These are phyloP conservation scores for Eucalyptus cladocalyx DNA, from an alignment of 345 rosid genomes.

Conservation along the genomic window DNA sequence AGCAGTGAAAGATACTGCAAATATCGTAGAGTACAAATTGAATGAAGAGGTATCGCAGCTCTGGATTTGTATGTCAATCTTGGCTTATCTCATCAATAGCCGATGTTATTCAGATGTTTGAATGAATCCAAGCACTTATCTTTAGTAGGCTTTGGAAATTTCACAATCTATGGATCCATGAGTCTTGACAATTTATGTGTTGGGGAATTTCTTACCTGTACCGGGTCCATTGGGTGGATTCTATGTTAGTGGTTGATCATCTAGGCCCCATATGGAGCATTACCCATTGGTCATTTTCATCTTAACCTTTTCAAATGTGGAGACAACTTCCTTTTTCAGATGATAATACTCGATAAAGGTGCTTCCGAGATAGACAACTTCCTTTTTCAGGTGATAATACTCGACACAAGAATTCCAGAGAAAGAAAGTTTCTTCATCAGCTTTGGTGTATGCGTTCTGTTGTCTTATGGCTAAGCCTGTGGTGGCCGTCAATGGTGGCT, in stretches of 20 bases:
- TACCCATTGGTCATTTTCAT: no score
- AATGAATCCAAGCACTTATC: background rate
- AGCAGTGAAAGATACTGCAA: background rate
- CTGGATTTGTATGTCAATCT: background rate
- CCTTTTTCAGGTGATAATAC: no score
- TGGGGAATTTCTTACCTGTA: background rate
- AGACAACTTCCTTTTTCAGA: no score
- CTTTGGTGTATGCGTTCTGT: no score
- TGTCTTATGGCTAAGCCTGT: no score
- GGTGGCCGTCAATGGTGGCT: no score
- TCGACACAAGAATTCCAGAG: no score
- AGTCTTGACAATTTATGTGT: background rate
- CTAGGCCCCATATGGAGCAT: background rate
- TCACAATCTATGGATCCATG: background rate
- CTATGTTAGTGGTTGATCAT: background rate
- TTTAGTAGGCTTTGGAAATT: background rate
- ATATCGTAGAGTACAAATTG: background rate
- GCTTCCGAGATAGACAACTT: no score
- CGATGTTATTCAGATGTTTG: background rate
- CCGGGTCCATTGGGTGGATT: accelerated
- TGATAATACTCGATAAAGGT: no score
- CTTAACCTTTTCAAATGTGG: no score
- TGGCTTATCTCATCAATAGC: background rate
- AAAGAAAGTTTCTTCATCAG: no score
- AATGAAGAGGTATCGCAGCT: background rate